phyloP scores from a whole-genome alignment of 371 early-diverging fungal species.

The Syncephalastrum racemosum region DNA sequence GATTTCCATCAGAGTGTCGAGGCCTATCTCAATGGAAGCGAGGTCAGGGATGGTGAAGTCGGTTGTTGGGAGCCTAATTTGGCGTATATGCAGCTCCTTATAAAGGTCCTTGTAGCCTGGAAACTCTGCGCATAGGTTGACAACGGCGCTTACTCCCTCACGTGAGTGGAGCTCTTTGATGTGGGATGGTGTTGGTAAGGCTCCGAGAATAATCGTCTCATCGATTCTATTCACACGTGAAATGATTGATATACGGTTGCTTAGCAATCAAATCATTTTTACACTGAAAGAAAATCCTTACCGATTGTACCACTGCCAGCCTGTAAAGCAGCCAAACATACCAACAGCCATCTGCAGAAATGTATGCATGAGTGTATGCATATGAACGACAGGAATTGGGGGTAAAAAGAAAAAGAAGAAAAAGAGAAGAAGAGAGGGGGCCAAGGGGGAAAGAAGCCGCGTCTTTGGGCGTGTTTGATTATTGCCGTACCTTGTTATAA shows the following conservation, averaged over 20 bases:
- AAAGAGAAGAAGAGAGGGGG: neutral
- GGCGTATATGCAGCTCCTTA: constrained; percentile 26
- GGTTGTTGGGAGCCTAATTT: constrained; percentile 37
- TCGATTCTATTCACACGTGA: constrained; percentile 29
- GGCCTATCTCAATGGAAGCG: constrained; percentile 27
- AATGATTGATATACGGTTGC: neutral
- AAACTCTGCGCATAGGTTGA: constrained; percentile 48
- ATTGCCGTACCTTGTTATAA: constrained; percentile 36
- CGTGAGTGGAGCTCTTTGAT: constrained; percentile 28
- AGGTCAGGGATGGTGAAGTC: constrained; percentile 41
- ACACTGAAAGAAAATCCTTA: constrained; percentile 1
- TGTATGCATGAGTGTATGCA: neutral
- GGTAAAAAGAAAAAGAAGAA: neutral
- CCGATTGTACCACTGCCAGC: constrained; percentile 50
- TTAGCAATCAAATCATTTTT: neutral
- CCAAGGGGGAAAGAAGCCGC: neutral
- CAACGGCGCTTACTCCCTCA: constrained; percentile 28
- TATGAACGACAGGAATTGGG: neutral
- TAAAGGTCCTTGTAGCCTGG: constrained; percentile 42
- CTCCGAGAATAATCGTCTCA: constrained; percentile 33
- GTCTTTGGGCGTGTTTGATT: neutral
- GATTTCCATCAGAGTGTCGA: constrained; percentile 18
- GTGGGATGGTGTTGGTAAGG: constrained; percentile 45
- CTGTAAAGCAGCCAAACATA: constrained; percentile 40
- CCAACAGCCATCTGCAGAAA: constrained; percentile 32